These are phyloP conservation scores for Eleusine coracana DNA, from an alignment of 176 grass and related monocot species.

Conservation along the genomic window DNA sequence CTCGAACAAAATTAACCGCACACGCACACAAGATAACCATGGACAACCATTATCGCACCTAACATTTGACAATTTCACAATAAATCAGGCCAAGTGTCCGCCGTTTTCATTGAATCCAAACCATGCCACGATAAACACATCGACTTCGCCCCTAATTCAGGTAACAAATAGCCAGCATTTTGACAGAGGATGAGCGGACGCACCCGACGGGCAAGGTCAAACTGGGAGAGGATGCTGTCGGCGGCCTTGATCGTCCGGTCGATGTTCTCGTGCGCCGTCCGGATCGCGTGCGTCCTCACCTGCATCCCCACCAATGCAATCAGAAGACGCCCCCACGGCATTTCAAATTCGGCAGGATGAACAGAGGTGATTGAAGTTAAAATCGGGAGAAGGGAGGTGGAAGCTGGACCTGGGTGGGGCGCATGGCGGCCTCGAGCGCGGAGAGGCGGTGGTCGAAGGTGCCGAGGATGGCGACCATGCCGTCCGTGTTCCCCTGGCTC, in stretches of 20 bases:
- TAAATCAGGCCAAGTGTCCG: neutral
- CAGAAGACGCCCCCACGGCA: neutral
- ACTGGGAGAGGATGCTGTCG: conserved; percentile 67
- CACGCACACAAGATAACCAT: neutral
- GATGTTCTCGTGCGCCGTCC: conserved; percentile 88
- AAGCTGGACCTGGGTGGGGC: conserved; percentile 67
- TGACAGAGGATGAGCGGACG: neutral
- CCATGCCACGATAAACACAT: neutral
- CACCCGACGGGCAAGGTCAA: conserved; percentile 76
- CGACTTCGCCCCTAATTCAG: neutral
- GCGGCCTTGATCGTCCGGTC: conserved; percentile 75
- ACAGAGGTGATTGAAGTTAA: neutral
- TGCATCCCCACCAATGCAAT: conserved; percentile 12
- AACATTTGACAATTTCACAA: neutral
- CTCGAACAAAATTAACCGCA: neutral
- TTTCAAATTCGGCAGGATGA: neutral
- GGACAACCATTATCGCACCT: no score
- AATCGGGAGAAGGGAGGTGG: neutral
- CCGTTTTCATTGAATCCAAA: conserved; percentile 10
- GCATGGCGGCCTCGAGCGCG: conserved; percentile 87
- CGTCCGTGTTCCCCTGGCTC: conserved; percentile 79
- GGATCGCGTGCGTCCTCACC: conserved; percentile 83
- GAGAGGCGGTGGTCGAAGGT: conserved; percentile 98
- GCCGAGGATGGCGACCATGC: conserved; percentile 88
- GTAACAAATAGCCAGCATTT: neutral